Evolutionary conservation across 768 basidiomycete species (phyloP), one percentile per base, ranked within the genome.

Genomic region (Hypholoma fasciculare): DNA sequence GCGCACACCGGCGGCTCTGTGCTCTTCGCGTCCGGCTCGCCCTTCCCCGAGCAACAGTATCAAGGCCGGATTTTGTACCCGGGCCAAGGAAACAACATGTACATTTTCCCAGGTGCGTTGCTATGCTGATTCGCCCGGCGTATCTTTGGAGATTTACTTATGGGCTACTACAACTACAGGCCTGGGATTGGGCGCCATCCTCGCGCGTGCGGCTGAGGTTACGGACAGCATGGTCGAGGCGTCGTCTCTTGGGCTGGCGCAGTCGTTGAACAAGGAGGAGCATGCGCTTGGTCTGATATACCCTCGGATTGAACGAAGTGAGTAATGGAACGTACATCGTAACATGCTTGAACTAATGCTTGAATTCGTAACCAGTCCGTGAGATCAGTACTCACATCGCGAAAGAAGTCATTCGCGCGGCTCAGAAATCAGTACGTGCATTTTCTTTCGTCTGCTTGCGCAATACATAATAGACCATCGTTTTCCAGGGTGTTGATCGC

Each of bases 31-130:
- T 88, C 86, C 40, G 95, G 94, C 3, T 91, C 89, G 34, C 95
- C 94, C 3, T 97, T 95, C 83, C 81, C 84, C 13, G 77, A 81
- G 47, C 78, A 87, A 61, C 65, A 73, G 56, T 88, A 78, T 73
- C 71, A 79, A 37, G 86, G 85, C 30, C 76, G 74, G 53, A 78
- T 63, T 36, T 75, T 88, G 62, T 86, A 88, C 62, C 87, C 95
- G 2, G 92, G 92, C 20, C 96, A 97, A 74, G 94, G 94, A 26
- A 97, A 96, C 71, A 98, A 96, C 72, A 94, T 95, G 92, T 91
- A 90, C 71, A 89, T 90, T 66, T 88, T 88, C 79, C 86, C 86
- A 49, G 83, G 85, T 84, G 38, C 23, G 68, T 65, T 55, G 48
- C 57, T 54, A 60, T 63, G 56, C n/a, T 39, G 56, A 40, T 38